These are phyloP conservation scores for Ganoderma sp. DNA, from an alignment of 1,284 basidiomycete genomes.

Conservation along the genomic window DNA sequence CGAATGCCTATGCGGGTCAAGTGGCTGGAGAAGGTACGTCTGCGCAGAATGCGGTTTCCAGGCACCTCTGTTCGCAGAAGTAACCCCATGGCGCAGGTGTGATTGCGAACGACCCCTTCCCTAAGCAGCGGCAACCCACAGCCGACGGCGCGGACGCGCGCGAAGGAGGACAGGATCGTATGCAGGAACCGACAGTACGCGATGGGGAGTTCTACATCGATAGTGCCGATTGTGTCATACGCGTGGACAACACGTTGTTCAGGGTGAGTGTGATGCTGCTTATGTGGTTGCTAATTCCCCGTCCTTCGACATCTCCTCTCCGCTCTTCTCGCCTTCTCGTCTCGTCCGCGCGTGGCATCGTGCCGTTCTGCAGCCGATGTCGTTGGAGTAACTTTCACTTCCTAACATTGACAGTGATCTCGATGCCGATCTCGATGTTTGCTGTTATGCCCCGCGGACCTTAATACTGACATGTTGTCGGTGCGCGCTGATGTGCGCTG, in stretches of 20 bases:
- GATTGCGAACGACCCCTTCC: conserved; percentile 13
- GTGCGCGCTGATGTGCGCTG: conserved; percentile 15
- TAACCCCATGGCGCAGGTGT: conserved; percentile 24
- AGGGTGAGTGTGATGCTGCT: conserved; percentile 43
- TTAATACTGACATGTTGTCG: conserved; percentile 15
- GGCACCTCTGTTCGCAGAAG: conserved; percentile 16
- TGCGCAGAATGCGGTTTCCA: conserved; percentile 11
- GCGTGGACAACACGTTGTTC: conserved; percentile 54
- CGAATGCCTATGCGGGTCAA: neutral
- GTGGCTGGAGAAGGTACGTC: conserved; percentile 11
- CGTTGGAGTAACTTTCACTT: conserved; percentile 9
- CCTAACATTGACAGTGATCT: conserved; percentile 21
- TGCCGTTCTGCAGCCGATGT: conserved; percentile 10
- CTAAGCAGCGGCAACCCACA: neutral
- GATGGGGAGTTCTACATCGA: conserved; percentile 39
- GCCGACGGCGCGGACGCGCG: neutral
- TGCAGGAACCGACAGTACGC: conserved; percentile 16
- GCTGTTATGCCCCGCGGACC: conserved; percentile 20
- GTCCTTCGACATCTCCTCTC: conserved; percentile 1
- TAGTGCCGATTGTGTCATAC: conserved; percentile 54
- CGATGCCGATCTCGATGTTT: conserved; percentile 29
- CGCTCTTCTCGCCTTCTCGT: conserved; percentile 6
- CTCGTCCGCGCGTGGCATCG: neutral
- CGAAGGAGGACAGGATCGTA: conserved; percentile 3
- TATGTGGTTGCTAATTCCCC: neutral